A percentile compares a stretch with the other conserved stretches of the same genome.
These are phyloP conservation scores for Salvia miltiorrhiza DNA, from an alignment of 257 asterid species.

Conservation along the genomic window DNA sequence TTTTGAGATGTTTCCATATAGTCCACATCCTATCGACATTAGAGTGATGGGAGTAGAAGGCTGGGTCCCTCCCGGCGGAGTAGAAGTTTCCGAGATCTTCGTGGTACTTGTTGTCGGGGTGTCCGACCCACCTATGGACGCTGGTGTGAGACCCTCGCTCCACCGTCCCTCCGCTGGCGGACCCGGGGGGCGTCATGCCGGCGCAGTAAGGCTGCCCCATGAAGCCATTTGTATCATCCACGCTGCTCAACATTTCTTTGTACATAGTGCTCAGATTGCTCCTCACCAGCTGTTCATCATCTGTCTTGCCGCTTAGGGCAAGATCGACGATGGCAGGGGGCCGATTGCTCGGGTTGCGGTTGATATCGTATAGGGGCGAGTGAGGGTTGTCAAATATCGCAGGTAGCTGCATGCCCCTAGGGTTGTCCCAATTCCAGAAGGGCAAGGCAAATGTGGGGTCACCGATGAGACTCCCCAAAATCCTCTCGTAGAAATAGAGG, in stretches of 20 bases:
- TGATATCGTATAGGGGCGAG: slow-evolving; percentile 40
- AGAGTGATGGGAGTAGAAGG: slow-evolving; percentile 40
- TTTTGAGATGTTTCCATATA: slow-evolving; percentile 15
- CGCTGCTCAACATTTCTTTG: background rate
- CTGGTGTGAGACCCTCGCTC: no score
- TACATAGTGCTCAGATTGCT: background rate
- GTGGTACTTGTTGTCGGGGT: no score
- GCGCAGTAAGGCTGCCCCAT: background rate
- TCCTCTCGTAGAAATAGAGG: no score
- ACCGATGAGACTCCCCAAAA: slow-evolving; percentile 29
- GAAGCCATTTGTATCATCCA: background rate
- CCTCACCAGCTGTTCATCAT: background rate
- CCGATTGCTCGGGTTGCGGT: slow-evolving; percentile 27
- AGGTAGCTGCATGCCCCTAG: slow-evolving; percentile 46
- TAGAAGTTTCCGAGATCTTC: slow-evolving; percentile 38
- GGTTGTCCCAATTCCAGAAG: slow-evolving; percentile 20
- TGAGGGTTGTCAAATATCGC: slow-evolving; percentile 9
- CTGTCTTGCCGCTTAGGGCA: background rate
- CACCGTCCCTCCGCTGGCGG: no score
- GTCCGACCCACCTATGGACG: slow-evolving; percentile 32
- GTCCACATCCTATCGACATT: slow-evolving; percentile 43
- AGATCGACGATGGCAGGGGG: slow-evolving; percentile 21
- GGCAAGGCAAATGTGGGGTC: slow-evolving; percentile 18
- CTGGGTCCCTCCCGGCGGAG: slow-evolving; percentile 32
- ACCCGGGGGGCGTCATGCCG: no score